A percentile compares a stretch with the other conserved stretches of the same genome.
Evolutionary conservation across 1,284 basidiomycete genomes (phyloP).

Genomic region (Ustilago shanxiensis): DNA sequence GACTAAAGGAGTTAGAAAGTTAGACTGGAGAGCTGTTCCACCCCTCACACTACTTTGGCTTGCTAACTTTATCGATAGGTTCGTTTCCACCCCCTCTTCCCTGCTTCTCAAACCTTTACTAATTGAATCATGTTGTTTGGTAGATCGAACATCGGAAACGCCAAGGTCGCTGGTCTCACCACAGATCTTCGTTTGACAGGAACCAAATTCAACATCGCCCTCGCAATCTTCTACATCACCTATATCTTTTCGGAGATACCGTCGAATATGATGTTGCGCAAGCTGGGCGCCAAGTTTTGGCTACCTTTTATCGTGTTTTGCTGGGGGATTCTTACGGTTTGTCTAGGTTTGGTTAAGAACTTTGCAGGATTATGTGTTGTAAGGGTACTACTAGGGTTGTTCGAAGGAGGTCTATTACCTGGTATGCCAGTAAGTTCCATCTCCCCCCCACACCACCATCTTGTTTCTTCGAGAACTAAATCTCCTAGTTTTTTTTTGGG

Average conservation of each 20-base stretch:
- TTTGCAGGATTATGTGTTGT: constrained; percentile 75
- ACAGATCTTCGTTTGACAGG: constrained; percentile 47
- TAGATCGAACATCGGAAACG: constrained; percentile 59
- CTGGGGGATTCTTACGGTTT: constrained; percentile 76
- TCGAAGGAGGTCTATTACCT: constrained; percentile 72
- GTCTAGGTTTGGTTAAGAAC: constrained; percentile 75
- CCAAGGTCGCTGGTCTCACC: constrained; percentile 52
- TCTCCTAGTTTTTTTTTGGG: background rate
- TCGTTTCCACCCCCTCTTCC: no score
- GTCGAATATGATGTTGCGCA: constrained; percentile 67
- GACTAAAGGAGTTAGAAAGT: constrained; percentile 44
- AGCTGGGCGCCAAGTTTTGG: constrained; percentile 61
- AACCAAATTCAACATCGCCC: constrained; percentile 44
- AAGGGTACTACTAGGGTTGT: constrained; percentile 72
- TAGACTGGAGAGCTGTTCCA: constrained; percentile 55
- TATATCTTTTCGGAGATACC: constrained; percentile 63
- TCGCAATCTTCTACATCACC: constrained; percentile 55
- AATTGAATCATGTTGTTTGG: no score
- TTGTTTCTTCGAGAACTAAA: no score
- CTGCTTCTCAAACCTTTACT: no score
- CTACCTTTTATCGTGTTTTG: constrained; percentile 75
- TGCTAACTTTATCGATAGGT: constrained; percentile 52
- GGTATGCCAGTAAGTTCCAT: constrained; percentile 66
- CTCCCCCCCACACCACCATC: no score
- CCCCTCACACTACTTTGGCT: constrained; percentile 49